Conservation (phyloP, 2,329 filamentous ascomycete genomes). For the Knufia fluminis region DNA sequence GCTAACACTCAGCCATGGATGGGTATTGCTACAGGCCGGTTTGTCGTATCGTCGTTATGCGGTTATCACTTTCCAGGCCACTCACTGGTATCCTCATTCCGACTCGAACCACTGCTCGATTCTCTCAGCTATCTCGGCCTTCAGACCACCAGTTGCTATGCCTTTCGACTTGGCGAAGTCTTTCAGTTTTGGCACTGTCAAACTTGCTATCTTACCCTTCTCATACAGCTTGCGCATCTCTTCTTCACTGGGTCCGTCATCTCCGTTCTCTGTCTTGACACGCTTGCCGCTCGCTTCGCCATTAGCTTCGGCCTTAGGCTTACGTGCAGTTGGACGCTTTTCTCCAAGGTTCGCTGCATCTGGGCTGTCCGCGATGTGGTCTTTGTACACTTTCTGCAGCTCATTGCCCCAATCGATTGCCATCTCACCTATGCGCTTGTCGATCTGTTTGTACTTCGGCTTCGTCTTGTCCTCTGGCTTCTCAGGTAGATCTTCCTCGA, state of each 20-base stretch:
- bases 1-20: neutral
- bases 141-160: conserved; percentile 33
- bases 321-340: conserved; percentile 33
- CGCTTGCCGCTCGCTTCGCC: conserved; percentile 34
- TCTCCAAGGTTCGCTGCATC: conserved; percentile 34
- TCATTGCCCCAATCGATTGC: conserved; percentile 66
- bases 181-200: conserved; percentile 40
- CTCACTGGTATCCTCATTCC: conserved; percentile 25
- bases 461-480: conserved; percentile 66
- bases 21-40: neutral
- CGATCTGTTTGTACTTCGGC: conserved; percentile 77
- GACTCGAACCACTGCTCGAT: conserved; percentile 41
- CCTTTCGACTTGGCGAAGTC: conserved; percentile 38
- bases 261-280: conserved; percentile 32
- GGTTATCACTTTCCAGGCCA: neutral
- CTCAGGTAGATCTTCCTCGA: conserved; percentile 83
- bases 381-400: conserved; percentile 51
- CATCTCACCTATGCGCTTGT: conserved; percentile 74
- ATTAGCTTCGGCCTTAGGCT: conserved; percentile 11
- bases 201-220: conserved; percentile 36
- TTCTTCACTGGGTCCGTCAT: conserved; percentile 24
- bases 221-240: conserved; percentile 34
- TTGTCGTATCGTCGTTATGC: neutral
- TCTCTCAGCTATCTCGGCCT: conserved; percentile 42
- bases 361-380: conserved; percentile 34